A percentile compares a stretch with the other conserved stretches of the same genome.
These are phyloP conservation scores for Mycogone perniciosa DNA, from an alignment of 2,329 filamentous ascomycete species.

Conservation along the genomic window DNA sequence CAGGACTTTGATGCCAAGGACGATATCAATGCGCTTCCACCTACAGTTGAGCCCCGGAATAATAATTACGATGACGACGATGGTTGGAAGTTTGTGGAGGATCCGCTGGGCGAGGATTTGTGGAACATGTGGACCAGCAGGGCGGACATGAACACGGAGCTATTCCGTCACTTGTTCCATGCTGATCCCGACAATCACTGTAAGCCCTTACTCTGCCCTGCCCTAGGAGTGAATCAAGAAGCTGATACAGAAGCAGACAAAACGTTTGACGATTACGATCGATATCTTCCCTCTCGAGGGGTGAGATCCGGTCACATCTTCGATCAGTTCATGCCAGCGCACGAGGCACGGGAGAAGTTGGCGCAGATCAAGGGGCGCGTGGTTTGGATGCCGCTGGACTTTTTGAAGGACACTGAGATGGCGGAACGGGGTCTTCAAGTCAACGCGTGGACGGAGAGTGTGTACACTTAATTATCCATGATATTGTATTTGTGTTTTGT, in stretches of 20 bases:
- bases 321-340: conserved; percentile 66
- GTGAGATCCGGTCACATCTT: conserved; percentile 83
- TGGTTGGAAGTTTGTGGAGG: conserved; percentile 58
- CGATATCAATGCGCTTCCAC: conserved; percentile 69
- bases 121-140: conserved; percentile 63
- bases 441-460: conserved; percentile 80
- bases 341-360: conserved; percentile 68
- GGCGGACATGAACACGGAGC: conserved; percentile 64
- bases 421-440: conserved; percentile 82
- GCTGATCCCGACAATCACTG: conserved; percentile 83
- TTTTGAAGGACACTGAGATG: conserved; percentile 78
- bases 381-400: conserved; percentile 92
- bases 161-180: conserved; percentile 77
- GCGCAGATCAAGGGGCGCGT: conserved; percentile 79
- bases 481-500: not conserved
- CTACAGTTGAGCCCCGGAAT: conserved; percentile 59
- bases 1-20: conserved; percentile 62
- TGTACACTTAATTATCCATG: conserved; percentile 55
- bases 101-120: conserved; percentile 62
- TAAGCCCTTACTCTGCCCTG: conserved; percentile 29
- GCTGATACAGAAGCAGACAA: conserved; percentile 50
- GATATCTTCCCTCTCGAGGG: conserved; percentile 62
- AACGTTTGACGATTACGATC: conserved; percentile 85
- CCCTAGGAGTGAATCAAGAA: not conserved
- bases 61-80: conserved; percentile 55